phyloP scores from a whole-genome alignment of 345 rosid genomes.

The Hirschfeldia incana region DNA sequence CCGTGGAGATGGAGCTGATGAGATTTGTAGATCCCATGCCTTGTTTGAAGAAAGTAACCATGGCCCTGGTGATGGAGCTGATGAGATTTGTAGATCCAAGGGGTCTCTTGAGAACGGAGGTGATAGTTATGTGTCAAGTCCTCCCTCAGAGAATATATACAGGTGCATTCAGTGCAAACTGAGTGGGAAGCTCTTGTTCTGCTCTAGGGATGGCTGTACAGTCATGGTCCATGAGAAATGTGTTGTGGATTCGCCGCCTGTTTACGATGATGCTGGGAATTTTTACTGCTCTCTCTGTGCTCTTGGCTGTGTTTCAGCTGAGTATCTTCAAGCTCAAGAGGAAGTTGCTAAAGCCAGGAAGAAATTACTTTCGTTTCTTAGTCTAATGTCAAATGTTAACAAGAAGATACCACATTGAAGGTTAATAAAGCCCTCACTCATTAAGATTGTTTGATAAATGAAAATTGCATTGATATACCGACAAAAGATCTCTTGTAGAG shows the following conservation, averaged over 20 bases:
- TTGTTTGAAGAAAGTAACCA: no score
- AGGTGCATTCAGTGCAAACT: conserved; percentile 24
- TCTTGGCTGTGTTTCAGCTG: not conserved
- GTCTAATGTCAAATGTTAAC: conserved; percentile 20
- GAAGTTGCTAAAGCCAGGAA: conserved; percentile 26
- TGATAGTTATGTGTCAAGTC: conserved; percentile 7
- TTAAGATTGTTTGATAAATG: not conserved
- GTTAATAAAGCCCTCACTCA: not conserved
- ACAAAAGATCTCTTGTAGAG: conserved; percentile 8
- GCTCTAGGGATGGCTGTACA: conserved; percentile 46
- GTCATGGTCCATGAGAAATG: conserved; percentile 51
- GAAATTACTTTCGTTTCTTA: conserved; percentile 28
- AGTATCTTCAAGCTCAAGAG: conserved; percentile 23
- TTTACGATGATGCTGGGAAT: conserved; percentile 49
- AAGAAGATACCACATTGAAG: conserved; percentile 1
- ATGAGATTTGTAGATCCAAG: not conserved
- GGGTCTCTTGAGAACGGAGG: not conserved
- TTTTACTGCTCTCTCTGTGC: conserved; percentile 60
- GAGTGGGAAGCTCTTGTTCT: conserved; percentile 46
- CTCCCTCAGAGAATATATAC: conserved; percentile 21
- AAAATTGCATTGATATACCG: conserved; percentile 4
- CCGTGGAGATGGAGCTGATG: conserved; percentile 1
- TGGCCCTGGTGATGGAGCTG: no score
- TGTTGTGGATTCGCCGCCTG: conserved; percentile 27
- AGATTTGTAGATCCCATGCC: not conserved